Evolutionary conservation across 2,329 filamentous ascomycete species (phyloP), one percentile per base, ranked within the genome.

Genomic region (Phialocephala sp.): DNA sequence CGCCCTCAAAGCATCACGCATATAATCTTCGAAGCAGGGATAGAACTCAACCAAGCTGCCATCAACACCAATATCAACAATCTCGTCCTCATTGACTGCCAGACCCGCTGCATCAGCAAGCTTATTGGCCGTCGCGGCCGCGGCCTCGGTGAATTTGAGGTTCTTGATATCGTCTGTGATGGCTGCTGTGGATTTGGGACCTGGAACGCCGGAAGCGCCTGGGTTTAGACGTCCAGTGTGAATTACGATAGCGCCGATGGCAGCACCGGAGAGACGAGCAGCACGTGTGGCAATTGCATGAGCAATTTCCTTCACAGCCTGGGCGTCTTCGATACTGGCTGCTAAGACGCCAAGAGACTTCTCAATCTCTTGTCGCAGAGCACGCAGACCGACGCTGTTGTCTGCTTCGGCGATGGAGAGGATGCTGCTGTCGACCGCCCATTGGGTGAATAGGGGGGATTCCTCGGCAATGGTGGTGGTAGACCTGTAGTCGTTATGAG

Each of bases 41-140:
- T 98, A 98, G 80, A 97, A 95, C 79, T 98, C 95, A 2, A 98
- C 93, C 61, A 99, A 82, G 76, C 90, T 94, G 70, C 95, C 95
- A 76, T 99, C 95, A 1, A 98, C 94, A 73, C 95, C 95, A 73
- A 99, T 88, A 76, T 99, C 95, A 63, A 91, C 82, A 32, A 95
- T 85, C 60, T 94, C 86, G 55, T 92, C 89, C 41, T 75, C 73
- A 14, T 73, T 75, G 20, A 73, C 71, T 2, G 69, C 41, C 1
- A 74, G 56, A 15, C 73, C 70, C 8, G 71, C 67, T 9, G 71
- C 69, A 58, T 71, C 66, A 2, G 69, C 70, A 9, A 75, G 59
- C 61, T 75, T 76, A 32, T 71, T 72, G 12, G 66, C 69, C 2
- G 72, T 74, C 2, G 69, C 70, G 6, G 67, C 56, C 6, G 68